These are phyloP conservation scores for Henckelia pumila DNA, from an alignment of 257 asterid genomes.

Conservation along the genomic window DNA sequence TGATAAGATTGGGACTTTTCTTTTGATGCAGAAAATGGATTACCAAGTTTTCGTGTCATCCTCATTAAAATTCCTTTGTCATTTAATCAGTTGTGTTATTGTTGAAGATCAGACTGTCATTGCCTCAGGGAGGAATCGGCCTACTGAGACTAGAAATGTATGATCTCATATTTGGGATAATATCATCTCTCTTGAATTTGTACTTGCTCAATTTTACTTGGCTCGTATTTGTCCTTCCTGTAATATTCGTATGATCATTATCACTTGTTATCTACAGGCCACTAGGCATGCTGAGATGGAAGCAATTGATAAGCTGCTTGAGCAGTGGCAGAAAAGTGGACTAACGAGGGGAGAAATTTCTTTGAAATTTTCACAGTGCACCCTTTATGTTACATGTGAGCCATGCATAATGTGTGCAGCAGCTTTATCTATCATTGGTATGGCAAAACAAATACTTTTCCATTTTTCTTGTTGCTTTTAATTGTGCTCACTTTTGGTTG, in stretches of 20 bases:
- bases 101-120: conserved; percentile 62
- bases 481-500: conserved; percentile 16
- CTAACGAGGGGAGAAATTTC: conserved; percentile 54
- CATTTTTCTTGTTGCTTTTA: conserved; percentile 20
- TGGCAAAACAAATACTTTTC: conserved; percentile 19
- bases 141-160: conserved; percentile 76
- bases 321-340: conserved; percentile 61
- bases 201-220: background rate
- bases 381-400: conserved; percentile 86
- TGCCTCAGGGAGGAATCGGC: conserved; percentile 76
- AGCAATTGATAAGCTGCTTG: conserved; percentile 84
- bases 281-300: conserved; percentile 97
- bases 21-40: conserved; percentile 11
- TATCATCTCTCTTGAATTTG: conserved; percentile 8
- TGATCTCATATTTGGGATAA: conserved; percentile 17
- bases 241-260: background rate
- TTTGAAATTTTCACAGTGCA: conserved; percentile 59
- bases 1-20: conserved; percentile 17
- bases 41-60: background rate
- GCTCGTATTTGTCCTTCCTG: conserved; percentile 9
- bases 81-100: conserved; percentile 57
- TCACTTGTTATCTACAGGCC: conserved; percentile 40
- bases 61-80: conserved; percentile 22
- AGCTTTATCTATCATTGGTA: conserved; percentile 76
- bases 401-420: conserved; percentile 98